Evolutionary conservation across 805 yeast genomes (phyloP), one percentile per base, ranked within the genome.

Genomic region (Wickerhamomyces bovis): DNA sequence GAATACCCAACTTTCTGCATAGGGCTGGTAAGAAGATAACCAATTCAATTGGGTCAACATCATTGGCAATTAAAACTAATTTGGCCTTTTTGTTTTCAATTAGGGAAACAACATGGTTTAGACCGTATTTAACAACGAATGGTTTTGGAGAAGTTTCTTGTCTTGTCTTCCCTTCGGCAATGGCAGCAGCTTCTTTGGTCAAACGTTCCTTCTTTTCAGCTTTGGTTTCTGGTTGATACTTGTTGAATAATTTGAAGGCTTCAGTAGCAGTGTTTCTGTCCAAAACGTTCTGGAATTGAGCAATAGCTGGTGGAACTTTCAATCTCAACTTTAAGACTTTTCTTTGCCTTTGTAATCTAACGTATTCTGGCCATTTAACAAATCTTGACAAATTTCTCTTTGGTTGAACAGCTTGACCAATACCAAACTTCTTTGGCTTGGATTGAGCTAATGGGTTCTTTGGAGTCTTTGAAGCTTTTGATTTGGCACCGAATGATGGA

Each of bases 261-360:
- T 87, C 95, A 65, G 97, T 78, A 67, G 99, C 98, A 62, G 98
- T 86, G 89, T 92, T 92, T 86, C 90, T 90, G 86, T 92, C 99
- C 73, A 92, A 81, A 67, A 89, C 84, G 77, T 85, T 77, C 69
- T 89, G 89, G 84, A 92, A 92, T 79, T 92, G 99, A 59, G 98
- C 82, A 70, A 92, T 83, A 59, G 98, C 85, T 69, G 99, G 99
- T 62, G 99, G 99, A 70, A 92, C 99, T 85, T 94, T 92, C 71
- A 92, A 82, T 85, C 99, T 90, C 75, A 90, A 72, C 65, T 83
- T 77, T 72, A 92, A 81, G 72, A 92, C 85, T 83, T 92, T 92
- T 85, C 85, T 94, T 78, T 94, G 98, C 83, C 99, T 90, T 81
- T 92, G 99, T 64, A 94, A 80, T 78, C 96, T 88, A 63, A 92